These are phyloP conservation scores for Beauveria varroae DNA, from an alignment of 2,329 filamentous ascomycete species.

Conservation along the genomic window DNA sequence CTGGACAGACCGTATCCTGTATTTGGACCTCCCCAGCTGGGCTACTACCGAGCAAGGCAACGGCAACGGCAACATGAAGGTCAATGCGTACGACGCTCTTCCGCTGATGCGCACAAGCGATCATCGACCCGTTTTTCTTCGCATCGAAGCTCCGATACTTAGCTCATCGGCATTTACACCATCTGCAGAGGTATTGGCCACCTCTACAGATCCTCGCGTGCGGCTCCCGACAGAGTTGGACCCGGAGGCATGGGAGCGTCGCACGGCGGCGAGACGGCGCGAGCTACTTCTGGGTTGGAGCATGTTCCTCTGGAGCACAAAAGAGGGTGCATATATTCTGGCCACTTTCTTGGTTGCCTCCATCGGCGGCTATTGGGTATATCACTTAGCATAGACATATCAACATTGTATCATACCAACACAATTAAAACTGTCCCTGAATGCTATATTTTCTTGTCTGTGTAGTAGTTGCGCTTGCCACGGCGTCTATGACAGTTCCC, in stretches of 20 bases:
- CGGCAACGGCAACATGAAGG: slow-evolving; percentile 29
- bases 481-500: neutral
- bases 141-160: slow-evolving; percentile 57
- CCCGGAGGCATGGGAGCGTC: slow-evolving; percentile 45
- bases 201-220: slow-evolving; percentile 33
- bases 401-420: neutral
- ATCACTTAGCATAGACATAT: slow-evolving; percentile 11
- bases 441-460: neutral
- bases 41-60: slow-evolving; percentile 22
- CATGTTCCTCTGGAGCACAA: slow-evolving; percentile 48
- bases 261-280: slow-evolving; percentile 36
- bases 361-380: slow-evolving; percentile 39
- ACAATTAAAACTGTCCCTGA: neutral
- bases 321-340: slow-evolving; percentile 40
- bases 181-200: slow-evolving; percentile 17
- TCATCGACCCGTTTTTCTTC: slow-evolving; percentile 75
- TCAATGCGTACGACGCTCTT: slow-evolving; percentile 66
- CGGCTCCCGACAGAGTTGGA: slow-evolving; percentile 45
- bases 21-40: slow-evolving; percentile 55
- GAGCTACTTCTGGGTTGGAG: slow-evolving; percentile 46
- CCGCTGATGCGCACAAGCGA: slow-evolving; percentile 79
- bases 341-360: slow-evolving; percentile 34
- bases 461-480: neutral
- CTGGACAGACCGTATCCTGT: slow-evolving; percentile 91
- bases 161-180: slow-evolving; percentile 31